Conservation (phyloP, 352 stramenopile species). For the Phytophthora meadii region DNA sequence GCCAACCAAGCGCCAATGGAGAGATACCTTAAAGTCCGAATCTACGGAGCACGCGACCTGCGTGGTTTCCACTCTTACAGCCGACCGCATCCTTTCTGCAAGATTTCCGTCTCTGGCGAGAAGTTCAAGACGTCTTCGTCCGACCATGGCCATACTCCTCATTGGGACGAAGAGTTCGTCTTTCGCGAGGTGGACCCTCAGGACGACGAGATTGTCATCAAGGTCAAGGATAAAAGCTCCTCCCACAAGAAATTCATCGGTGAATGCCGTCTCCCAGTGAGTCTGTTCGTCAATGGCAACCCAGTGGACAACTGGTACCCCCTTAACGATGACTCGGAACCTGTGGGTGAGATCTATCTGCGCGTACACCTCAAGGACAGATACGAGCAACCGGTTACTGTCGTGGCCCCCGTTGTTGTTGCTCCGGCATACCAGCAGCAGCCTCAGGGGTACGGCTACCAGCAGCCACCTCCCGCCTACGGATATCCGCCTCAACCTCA, state of each 20-base stretch:
- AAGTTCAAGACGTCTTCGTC: no score
- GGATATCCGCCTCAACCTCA: conserved; percentile 21
- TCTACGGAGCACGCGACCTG: no score
- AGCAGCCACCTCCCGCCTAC: no score
- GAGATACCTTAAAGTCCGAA: no score
- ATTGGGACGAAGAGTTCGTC: conserved; percentile 87
- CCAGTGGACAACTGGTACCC: conserved; percentile 85
- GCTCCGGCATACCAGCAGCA: no score
- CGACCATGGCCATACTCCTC: conserved; percentile 32
- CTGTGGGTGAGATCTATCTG: conserved; percentile 82
- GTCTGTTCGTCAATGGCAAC: conserved; percentile 70
- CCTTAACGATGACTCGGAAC: conserved; percentile 68
- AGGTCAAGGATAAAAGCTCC: conserved; percentile 90
- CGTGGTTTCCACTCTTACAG: no score
- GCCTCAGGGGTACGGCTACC: no score
- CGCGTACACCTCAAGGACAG: conserved; percentile 37
- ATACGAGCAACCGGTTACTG: no score
- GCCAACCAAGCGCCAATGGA: no score
- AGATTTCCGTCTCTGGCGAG: no score
- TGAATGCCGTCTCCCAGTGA: conserved; percentile 78
- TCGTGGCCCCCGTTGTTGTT: no score
- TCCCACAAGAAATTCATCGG: conserved; percentile 65
- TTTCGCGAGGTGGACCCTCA: conserved; percentile 79
- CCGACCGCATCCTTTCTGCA: no score
- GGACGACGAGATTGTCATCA: conserved; percentile 71